Conservation (phyloP, 2,329 filamentous ascomycete species). For the Cladosporium halotolerans region DNA sequence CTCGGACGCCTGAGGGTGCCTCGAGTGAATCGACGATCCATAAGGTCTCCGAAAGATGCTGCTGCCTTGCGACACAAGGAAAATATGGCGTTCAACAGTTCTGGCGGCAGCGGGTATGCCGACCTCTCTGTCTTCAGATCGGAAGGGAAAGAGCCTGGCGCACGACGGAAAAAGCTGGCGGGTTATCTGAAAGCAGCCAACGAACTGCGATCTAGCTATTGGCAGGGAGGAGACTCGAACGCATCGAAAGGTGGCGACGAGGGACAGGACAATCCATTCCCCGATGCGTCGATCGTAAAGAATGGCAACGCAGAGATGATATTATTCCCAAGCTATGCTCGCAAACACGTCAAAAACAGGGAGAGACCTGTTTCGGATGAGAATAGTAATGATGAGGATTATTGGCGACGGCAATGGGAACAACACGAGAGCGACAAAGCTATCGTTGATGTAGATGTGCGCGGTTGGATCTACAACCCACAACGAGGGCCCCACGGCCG, state of each 20-base stretch:
- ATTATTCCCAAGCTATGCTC: slow-evolving; percentile 88
- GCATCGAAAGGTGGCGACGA: slow-evolving; percentile 39
- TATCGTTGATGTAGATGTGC: slow-evolving; percentile 86
- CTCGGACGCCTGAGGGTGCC: slow-evolving; percentile 12
- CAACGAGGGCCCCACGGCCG: slow-evolving; percentile 77
- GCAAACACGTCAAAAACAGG: slow-evolving; percentile 56
- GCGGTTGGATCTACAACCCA: slow-evolving; percentile 90
- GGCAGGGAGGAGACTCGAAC: slow-evolving; percentile 30
- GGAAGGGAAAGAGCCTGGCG: slow-evolving; percentile 54
- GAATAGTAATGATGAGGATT: slow-evolving; percentile 53
- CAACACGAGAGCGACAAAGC: slow-evolving; percentile 74
- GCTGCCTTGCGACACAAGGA: slow-evolving; percentile 17
- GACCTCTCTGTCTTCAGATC: slow-evolving; percentile 27
- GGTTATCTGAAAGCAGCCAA: slow-evolving; percentile 66
- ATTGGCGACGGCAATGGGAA: slow-evolving; percentile 74
- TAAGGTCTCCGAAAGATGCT: slow-evolving; percentile 31
- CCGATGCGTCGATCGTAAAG: slow-evolving; percentile 72
- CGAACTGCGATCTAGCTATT: slow-evolving; percentile 62
- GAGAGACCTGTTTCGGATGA: slow-evolving; percentile 4
- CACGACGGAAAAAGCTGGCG: slow-evolving; percentile 71
- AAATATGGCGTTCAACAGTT: slow-evolving; percentile 28
- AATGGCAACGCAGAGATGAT: slow-evolving; percentile 88
- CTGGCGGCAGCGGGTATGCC: slow-evolving; percentile 3
- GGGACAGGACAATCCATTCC: slow-evolving; percentile 69
- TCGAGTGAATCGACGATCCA: slow-evolving; percentile 5